phyloP scores from a whole-genome alignment of 768 basidiomycete species.

The Nidula microcarpa region DNA sequence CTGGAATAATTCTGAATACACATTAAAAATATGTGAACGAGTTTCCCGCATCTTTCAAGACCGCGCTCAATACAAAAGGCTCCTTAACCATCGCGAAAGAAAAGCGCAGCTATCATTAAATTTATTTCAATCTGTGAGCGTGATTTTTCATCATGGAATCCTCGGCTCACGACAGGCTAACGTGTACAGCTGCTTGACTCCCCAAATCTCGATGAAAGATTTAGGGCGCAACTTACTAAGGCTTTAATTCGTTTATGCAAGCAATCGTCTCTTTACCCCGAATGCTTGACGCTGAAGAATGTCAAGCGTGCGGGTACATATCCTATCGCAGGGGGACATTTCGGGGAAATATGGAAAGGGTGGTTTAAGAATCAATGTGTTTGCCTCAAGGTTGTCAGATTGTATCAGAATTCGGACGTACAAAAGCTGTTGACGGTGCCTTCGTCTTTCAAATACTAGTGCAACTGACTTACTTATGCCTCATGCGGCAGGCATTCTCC shows the following conservation, averaged over 20 bases:
- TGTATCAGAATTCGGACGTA: neutral
- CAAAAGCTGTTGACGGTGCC: slow-evolving; percentile 2
- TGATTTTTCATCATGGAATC: neutral
- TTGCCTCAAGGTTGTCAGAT: slow-evolving; percentile 1
- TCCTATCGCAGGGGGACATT: slow-evolving; percentile 2
- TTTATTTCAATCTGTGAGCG: neutral
- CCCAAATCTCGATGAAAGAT: neutral
- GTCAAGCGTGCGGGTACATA: neutral
- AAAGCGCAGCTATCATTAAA: neutral
- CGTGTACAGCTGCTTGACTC: neutral
- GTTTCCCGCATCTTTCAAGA: neutral
- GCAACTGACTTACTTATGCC: neutral
- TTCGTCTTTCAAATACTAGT: neutral
- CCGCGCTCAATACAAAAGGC: neutral
- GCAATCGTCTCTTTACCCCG: neutral
- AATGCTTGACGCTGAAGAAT: slow-evolving; percentile 1
- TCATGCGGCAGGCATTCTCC: slow-evolving; percentile 7
- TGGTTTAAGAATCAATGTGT: neutral
- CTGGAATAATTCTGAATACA: neutral
- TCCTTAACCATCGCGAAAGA: neutral
- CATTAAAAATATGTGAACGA: neutral
- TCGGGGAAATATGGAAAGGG: slow-evolving; percentile 4
- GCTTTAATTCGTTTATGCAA: slow-evolving; percentile 1
- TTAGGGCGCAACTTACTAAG: neutral
- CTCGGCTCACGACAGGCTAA: neutral